phyloP scores from a whole-genome alignment of 139 green algal species.

The Nannochloris sp. region DNA sequence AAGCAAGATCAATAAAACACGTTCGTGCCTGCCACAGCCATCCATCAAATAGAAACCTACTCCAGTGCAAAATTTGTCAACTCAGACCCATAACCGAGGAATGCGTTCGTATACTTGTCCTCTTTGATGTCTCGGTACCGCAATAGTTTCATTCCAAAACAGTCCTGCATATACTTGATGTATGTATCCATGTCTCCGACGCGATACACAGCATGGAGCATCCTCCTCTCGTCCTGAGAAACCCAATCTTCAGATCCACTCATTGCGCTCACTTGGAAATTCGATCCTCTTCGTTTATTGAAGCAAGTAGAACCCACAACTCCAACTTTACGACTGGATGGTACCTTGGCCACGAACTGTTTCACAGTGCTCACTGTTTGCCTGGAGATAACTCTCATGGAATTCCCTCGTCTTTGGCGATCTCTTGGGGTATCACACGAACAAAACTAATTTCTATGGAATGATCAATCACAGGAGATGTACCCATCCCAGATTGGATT shows the following conservation, averaged over 20 bases:
- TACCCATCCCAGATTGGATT: too few species aligned
- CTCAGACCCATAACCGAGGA: constrained; percentile 63
- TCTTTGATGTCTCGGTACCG: constrained; percentile 71
- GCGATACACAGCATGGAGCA: constrained; percentile 64
- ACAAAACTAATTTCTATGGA: too few species aligned
- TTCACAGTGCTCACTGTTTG: too few species aligned
- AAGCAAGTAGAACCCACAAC: too few species aligned
- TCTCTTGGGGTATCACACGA: too few species aligned
- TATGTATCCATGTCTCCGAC: constrained; percentile 63
- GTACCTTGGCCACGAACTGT: too few species aligned
- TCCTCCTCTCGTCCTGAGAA: constrained; percentile 55
- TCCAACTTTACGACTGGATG: too few species aligned
- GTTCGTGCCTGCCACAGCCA: neutral
- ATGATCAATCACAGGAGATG: too few species aligned
- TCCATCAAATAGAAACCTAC: constrained; percentile 19
- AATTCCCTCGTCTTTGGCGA: too few species aligned
- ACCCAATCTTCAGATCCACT: constrained; percentile 7
- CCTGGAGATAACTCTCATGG: too few species aligned
- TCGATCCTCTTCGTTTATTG: too few species aligned
- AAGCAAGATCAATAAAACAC: constrained; percentile 8
- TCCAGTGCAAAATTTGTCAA: constrained; percentile 57
- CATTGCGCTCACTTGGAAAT: neutral
- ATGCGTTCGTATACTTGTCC: constrained; percentile 48
- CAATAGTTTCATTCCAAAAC: constrained; percentile 71
- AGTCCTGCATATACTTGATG: constrained; percentile 55